A percentile compares a stretch with the other conserved stretches of the same genome.
Conservation (phyloP, 768 basidiomycete genomes). For the Naganishia vaughanmartiniae region DNA sequence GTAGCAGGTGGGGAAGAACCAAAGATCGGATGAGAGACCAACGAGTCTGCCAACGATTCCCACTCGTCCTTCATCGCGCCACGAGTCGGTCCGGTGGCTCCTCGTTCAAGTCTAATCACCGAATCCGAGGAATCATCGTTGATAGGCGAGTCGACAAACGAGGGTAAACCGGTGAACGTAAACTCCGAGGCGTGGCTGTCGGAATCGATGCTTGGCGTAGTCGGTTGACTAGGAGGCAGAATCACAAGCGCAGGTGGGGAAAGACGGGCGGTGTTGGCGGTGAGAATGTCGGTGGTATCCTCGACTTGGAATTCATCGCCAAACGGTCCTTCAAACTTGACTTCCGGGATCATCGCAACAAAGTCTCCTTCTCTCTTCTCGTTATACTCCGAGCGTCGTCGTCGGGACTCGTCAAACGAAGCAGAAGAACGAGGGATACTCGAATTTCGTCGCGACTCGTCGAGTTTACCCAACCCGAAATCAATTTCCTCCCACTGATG, state of each 20-base stretch:
- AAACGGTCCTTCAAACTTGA: constrained; percentile 10
- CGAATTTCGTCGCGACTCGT: constrained; percentile 39
- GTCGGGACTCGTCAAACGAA: not conserved
- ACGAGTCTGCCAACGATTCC: constrained; percentile 11
- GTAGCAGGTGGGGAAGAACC: not conserved
- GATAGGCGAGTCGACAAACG: constrained; percentile 26
- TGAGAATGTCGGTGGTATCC: constrained; percentile 10
- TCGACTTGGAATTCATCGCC: constrained; percentile 23
- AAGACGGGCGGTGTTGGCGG: constrained; percentile 1
- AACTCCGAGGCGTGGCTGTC: constrained; percentile 14
- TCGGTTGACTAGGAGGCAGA: constrained; percentile 41
- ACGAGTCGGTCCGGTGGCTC: not conserved
- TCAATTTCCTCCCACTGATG: constrained; percentile 52
- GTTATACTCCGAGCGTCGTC: constrained; percentile 22
- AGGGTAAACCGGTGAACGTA: constrained; percentile 34
- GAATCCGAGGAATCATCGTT: constrained; percentile 7
- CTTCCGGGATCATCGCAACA: constrained; percentile 9
- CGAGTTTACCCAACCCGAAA: constrained; percentile 50
- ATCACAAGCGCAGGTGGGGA: constrained; percentile 35
- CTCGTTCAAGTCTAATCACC: not conserved
- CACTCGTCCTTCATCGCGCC: constrained; percentile 10
- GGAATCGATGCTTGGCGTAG: constrained; percentile 37
- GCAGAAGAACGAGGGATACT: constrained; percentile 22
- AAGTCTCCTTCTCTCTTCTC: not conserved
- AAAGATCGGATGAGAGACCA: constrained; percentile 20